phyloP scores from a whole-genome alignment of 2,329 filamentous ascomycete species.

The Botrytis cinerea region DNA sequence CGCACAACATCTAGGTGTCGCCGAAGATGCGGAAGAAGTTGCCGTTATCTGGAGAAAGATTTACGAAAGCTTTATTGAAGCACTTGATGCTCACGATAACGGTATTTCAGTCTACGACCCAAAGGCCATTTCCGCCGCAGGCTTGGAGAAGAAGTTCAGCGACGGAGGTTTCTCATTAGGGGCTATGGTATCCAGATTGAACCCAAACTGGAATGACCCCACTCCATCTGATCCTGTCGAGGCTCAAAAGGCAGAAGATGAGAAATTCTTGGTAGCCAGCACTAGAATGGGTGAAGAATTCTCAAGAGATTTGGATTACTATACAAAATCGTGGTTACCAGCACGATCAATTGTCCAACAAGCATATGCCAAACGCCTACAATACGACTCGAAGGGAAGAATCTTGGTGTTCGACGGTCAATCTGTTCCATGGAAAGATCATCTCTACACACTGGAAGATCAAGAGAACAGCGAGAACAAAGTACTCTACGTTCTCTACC shows the following conservation, averaged over 20 bases:
- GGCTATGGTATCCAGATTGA: constrained; percentile 77
- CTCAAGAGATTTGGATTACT: constrained; percentile 75
- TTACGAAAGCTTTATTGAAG: constrained; percentile 92
- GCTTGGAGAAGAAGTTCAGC: constrained; percentile 79
- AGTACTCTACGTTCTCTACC: constrained; percentile 87
- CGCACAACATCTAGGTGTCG: constrained; percentile 62
- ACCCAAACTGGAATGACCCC: constrained; percentile 77
- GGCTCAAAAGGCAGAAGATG: constrained; percentile 76
- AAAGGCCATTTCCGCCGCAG: constrained; percentile 65
- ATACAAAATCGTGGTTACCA: constrained; percentile 78
- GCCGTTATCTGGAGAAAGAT: constrained; percentile 81
- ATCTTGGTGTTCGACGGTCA: constrained; percentile 77
- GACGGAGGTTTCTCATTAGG: constrained; percentile 82
- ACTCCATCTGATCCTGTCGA: constrained; percentile 53
- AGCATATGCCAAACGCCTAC: constrained; percentile 69
- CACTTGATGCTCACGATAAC: constrained; percentile 97
- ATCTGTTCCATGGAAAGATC: constrained; percentile 93
- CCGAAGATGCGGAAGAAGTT: constrained; percentile 66
- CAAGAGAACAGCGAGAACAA: constrained; percentile 54
- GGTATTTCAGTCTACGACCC: constrained; percentile 83
- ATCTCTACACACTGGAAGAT: constrained; percentile 84
- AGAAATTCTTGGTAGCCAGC: constrained; percentile 75
- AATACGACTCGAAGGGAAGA: constrained; percentile 72
- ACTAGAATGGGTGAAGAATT: constrained; percentile 88
- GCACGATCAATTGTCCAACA: constrained; percentile 76